These are phyloP conservation scores for Rutstroemia sp. DNA, from an alignment of 2,329 filamentous ascomycete species.

Conservation along the genomic window DNA sequence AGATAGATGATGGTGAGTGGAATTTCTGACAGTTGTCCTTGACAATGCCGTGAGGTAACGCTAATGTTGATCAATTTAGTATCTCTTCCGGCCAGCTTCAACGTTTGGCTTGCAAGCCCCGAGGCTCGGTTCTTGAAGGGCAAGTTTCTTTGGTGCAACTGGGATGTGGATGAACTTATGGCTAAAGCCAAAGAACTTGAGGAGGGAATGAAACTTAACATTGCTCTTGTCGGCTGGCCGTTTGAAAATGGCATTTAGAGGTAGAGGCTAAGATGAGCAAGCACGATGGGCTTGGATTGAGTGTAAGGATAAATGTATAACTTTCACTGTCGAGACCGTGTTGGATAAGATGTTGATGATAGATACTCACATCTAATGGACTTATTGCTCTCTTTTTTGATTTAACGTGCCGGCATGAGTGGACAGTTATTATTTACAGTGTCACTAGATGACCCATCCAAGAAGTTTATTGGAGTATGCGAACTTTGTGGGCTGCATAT, in stretches of 20 bases:
- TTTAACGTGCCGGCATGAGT: no score
- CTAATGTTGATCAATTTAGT: slow-evolving; percentile 15
- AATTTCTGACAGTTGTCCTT: not conserved
- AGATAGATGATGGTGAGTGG: slow-evolving; percentile 28
- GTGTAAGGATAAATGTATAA: no score
- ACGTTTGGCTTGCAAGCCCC: slow-evolving; percentile 22
- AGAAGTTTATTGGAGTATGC: no score
- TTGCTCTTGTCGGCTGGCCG: slow-evolving; percentile 19
- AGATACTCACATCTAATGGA: no score
- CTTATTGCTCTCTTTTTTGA: no score
- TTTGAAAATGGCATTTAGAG: not conserved
- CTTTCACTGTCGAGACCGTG: no score
- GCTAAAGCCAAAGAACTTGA: slow-evolving; percentile 27
- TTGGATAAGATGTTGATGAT: no score
- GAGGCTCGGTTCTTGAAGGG: slow-evolving; percentile 41
- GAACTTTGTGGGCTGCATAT: no score
- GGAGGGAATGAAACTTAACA: slow-evolving; percentile 8
- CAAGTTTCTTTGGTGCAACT: slow-evolving; percentile 41
- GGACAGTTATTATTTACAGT: no score
- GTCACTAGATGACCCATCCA: no score
- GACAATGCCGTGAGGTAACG: slow-evolving; percentile 5
- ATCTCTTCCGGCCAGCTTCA: slow-evolving; percentile 20
- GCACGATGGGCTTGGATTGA: no score
- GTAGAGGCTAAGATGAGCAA: no score
- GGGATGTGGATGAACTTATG: slow-evolving; percentile 45